A percentile compares a stretch with the other conserved stretches of the same genome.
phyloP scores from a whole-genome alignment of 2,329 filamentous ascomycete genomes.

The Colletotrichum eleusines region DNA sequence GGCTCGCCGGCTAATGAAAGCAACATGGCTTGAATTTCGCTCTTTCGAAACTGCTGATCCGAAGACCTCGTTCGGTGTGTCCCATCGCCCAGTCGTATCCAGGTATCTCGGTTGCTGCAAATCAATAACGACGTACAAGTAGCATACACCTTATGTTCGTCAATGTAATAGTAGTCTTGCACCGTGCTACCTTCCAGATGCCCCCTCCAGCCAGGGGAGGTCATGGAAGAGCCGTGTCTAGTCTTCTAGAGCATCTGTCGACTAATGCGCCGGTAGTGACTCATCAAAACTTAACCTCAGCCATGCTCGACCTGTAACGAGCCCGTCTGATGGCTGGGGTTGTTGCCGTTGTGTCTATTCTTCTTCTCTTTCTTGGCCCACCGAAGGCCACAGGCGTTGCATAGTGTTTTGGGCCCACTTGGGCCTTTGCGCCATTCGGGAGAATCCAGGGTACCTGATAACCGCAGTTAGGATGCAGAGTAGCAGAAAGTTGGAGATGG shows the following conservation, averaged over 20 bases:
- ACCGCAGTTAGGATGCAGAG: slow-evolving; percentile 6
- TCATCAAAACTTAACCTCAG: slow-evolving; percentile 20
- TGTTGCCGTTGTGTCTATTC: slow-evolving; percentile 47
- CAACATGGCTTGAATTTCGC: slow-evolving; percentile 37
- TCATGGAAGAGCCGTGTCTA: slow-evolving; percentile 2
- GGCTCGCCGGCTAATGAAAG: slow-evolving; percentile 18
- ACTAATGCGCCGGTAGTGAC: slow-evolving; percentile 24
- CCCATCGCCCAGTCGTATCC: slow-evolving; percentile 29
- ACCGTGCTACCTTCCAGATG: slow-evolving; percentile 32
- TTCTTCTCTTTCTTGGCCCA: slow-evolving; percentile 90
- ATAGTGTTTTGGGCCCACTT: slow-evolving; percentile 91
- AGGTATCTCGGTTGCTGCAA: slow-evolving; percentile 41
- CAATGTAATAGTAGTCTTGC: slow-evolving; percentile 24
- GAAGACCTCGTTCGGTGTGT: slow-evolving; percentile 16
- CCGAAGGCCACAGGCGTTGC: slow-evolving; percentile 89
- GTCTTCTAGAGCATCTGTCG: slow-evolving; percentile 4
- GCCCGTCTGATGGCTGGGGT: slow-evolving; percentile 18
- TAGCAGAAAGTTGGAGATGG: slow-evolving; percentile 1
- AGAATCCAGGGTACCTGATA: slow-evolving; percentile 82
- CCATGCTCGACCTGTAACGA: slow-evolving; percentile 37
- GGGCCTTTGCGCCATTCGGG: slow-evolving; percentile 97
- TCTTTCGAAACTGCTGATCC: slow-evolving; percentile 28
- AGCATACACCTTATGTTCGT: slow-evolving; percentile 33
- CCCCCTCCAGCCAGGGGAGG: slow-evolving; percentile 11
- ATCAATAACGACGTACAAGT: slow-evolving; percentile 27